A percentile compares a stretch with the other conserved stretches of the same genome.
These are phyloP conservation scores for Cryptococcus sp. DNA, from an alignment of 1,284 basidiomycete species.

Conservation along the genomic window DNA sequence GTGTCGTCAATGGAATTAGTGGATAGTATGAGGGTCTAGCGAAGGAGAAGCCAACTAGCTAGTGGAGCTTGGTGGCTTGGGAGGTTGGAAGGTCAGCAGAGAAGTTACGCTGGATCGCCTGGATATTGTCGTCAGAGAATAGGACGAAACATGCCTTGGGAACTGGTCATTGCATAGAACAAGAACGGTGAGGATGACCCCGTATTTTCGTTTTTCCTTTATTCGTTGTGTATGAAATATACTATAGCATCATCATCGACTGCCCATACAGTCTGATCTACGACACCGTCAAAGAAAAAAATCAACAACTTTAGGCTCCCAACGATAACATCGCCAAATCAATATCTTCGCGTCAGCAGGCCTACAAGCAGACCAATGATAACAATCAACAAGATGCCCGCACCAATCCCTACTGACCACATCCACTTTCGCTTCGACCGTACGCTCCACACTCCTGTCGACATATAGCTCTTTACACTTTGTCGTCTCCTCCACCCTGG, in stretches of 20 bases:
- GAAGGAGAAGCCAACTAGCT: no score
- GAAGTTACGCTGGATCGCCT: no score
- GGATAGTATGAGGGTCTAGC: conserved; percentile 40
- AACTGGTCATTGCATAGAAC: no score
- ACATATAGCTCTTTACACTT: conserved; percentile 8
- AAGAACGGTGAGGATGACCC: no score
- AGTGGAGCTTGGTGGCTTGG: no score
- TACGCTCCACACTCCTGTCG: conserved; percentile 4
- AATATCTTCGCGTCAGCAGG: conserved; percentile 12
- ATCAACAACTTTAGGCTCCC: neutral
- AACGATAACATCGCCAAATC: neutral
- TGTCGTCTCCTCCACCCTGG: conserved; percentile 5
- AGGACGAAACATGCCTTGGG: no score
- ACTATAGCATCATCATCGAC: neutral
- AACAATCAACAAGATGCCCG: conserved; percentile 14
- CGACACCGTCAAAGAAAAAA: neutral
- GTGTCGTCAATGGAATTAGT: conserved; percentile 63
- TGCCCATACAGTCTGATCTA: neutral
- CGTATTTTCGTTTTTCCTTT: no score
- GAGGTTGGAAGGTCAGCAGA: no score
- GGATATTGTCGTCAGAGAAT: no score
- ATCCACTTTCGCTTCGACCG: conserved; percentile 5
- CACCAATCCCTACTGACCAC: conserved; percentile 6
- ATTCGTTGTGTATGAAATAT: no score
- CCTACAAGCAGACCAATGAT: conserved; percentile 26